Evolutionary conservation across 768 basidiomycete genomes (phyloP), one percentile per base, ranked within the genome.

Genomic region (Russula lepida): DNA sequence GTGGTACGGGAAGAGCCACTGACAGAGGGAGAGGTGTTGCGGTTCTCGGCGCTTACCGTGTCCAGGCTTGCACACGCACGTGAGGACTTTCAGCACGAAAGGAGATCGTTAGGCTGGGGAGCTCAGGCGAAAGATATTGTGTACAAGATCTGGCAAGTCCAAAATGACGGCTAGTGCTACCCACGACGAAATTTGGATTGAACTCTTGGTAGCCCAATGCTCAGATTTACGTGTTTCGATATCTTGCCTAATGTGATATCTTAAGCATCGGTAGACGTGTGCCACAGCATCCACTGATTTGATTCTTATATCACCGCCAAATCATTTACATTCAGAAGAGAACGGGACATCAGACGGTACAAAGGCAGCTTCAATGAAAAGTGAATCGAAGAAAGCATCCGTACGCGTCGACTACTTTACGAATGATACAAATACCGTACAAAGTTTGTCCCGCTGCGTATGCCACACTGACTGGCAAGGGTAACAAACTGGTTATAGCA

Each of bases 391-490:
- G 19, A 25, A 33, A 21, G 17, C 3, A 41, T 19, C 4, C 50
- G 19, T 55, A 33, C 47, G 23, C 35, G 17, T 50, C 30, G 47
- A 28, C 55, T 49, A 33, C 48, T 44, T 43, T 51, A 61, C 33
- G 17, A 35, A 61, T 33, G 37, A 1, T 61, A 61, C 54, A 56
- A 50, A 57, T 61, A 61, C 55, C 28, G 51, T 61, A 61, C 60
- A 61, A 46, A 48, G 43, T 60, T 47, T 48, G 33, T 15, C 46
- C 46, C 19, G 25, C 39, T 33, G 54, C 55, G 39, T 13, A 54
- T 27, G 39, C 51, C 51, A 28, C 53, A 12, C 54, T 30, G 32
- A 56, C 54, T 44, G 21, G 23, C 23, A 9, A 23, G 41, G 39
- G 48, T 35, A 56, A 44, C 32, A 60, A 61, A 28, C 60, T 2